Base-by-base conservation (phyloP, 805 yeast species). In the Deakozyma indianensis region DNA sequence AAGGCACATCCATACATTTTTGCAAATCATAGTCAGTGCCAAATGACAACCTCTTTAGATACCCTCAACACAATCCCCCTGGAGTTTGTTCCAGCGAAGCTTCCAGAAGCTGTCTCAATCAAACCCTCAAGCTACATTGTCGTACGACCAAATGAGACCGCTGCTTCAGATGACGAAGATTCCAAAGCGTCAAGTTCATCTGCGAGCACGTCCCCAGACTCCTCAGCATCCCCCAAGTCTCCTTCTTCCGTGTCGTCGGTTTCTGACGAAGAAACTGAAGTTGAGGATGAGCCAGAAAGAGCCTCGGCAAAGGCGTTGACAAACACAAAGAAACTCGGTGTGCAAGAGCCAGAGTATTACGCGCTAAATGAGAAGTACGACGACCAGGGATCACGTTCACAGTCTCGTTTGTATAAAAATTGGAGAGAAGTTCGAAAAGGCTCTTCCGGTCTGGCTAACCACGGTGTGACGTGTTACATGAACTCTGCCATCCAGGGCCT, bases 401-500 rank as follows among this genome's bases (percentile, higher is more conserved):
- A 81, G 5, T 62, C 58, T 0, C 68, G 84, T 45, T 79, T 86
- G 24, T 57, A 66, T 47, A 87, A 86, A 60, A 78, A 77, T 47
- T 87, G 95, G 73, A 70, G 44, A 45, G 59, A 52, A 9, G 22
- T 65, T 14, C 60, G 62, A 2, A 56, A 64, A 35, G 70, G 71
- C 28, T 80, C 80, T n/a, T 53, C 64, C 23, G 98, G 98, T 0
- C 67, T 90, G 43, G 63, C 83, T 43, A 90, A 90, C 62, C 88
- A 82, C 53, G 96, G 96, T 35, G 97, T 92, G 41, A 90, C 97
- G 2, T 90, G 98, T 61, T 90, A 90, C 65, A 88, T 90, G 75
- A 90, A 92, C 62, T 81, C 95, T 4, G 96, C 96, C 1, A 79
- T 92, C 22, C 97, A 90, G 66, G 79, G 94, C 1, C 65, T 92